Evolutionary conservation across 176 grass and related monocot genomes (phyloP), one percentile per base, ranked within the genome.

Genomic region (Ensete ventricosum): DNA sequence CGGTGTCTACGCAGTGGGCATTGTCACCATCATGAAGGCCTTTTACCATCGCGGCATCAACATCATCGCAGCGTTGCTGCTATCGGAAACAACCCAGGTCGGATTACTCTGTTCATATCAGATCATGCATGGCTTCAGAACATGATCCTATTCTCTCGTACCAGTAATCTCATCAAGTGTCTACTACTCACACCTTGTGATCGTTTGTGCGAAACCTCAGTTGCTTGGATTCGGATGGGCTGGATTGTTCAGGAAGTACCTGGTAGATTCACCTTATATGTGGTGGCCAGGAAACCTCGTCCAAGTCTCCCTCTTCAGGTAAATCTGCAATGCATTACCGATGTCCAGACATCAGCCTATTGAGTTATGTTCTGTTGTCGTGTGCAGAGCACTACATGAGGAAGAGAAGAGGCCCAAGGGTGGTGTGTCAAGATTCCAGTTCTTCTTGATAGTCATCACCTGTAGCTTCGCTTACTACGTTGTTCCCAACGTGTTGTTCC

Each of bases 181-280:
- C 8, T 17, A 17, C 1, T 19, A 12, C 13, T 24, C 58, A 54
- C n/a, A 70, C 14, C 21, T 53, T 27, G 21, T 83, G 67, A 16
- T 63, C 34, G 4, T 43, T 6, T 0, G 4, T 43, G 34, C 34
- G 34, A 43, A 43, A 49, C 16, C 25, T 48, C 59, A 96, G 92
- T 57, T 96, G 55, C 90, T 92, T 73, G 92, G 89, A 4, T 96
- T 89, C 54, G 92, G 92, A 8, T 96, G 88, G 88, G 92, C 92
- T 59, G 92, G 92, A 13, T 62, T 96, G 53, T 96, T 91, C 83
- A 79, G 88, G 48, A 89, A 77, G 34, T 87, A 86, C 21, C 81
- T 96, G 10, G 92, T 96, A 58, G 89, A 96, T 52, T 91, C 89
- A 11, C 92, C 92, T 13, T 96, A 89, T 74, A 96, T 96, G 92